Evolutionary conservation across 257 asterid genomes (phyloP).

Genomic region (Gentiana macrophylla): DNA sequence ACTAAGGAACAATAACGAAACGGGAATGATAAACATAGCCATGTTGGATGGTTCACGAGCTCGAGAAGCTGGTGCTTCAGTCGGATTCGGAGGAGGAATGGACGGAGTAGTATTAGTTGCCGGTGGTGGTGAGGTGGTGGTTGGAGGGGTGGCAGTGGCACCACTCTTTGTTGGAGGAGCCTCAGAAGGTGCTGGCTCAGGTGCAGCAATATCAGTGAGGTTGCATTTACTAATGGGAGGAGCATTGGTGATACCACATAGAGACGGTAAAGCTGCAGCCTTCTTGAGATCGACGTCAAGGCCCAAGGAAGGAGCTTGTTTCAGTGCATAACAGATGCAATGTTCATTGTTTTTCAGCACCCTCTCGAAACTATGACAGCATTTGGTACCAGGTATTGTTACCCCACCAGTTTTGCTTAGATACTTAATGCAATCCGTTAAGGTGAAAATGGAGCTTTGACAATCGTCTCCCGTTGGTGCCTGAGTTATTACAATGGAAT

Average conservation of each 20-base stretch:
- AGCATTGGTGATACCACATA: conserved; percentile 8
- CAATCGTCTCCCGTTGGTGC: conserved; percentile 1
- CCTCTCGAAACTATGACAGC: conserved; percentile 11
- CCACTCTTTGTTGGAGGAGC: neutral
- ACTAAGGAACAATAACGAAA: no score
- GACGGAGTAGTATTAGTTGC: neutral
- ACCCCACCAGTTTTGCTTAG: neutral
- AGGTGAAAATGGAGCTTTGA: neutral
- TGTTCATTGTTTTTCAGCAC: conserved; percentile 2
- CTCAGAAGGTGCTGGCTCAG: neutral
- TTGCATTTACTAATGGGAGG: conserved; percentile 14
- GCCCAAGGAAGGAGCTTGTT: conserved; percentile 5
- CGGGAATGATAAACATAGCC: no score
- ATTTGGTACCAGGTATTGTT: neutral
- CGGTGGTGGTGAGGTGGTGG: neutral
- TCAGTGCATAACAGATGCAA: conserved; percentile 11
- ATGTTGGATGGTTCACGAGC: neutral
- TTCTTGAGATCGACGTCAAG: conserved; percentile 3
- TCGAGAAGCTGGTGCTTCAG: neutral
- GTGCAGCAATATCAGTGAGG: no score
- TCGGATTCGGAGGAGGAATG: neutral
- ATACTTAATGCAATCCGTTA: conserved; percentile 8
- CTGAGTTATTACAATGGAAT: no score
- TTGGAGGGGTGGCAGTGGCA: neutral
- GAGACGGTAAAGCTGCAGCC: conserved; percentile 10